Conservation (phyloP, 192 early-diverging fungal species). For the Linnemannia zychae region DNA sequence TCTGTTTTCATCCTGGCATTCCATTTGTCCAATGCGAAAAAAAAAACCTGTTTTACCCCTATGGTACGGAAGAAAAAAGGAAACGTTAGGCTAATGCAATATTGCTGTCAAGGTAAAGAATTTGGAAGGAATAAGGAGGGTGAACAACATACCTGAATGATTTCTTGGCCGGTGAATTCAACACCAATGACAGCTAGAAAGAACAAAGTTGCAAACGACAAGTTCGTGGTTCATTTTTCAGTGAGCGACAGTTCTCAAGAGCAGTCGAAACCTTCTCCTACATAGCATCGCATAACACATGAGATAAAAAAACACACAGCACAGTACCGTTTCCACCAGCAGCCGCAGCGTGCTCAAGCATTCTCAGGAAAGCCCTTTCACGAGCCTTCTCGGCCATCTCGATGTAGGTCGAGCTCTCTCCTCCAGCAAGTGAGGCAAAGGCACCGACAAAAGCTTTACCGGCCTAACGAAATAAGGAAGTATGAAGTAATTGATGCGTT, state of each 20-base stretch:
- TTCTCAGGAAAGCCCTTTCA: constrained; percentile 45
- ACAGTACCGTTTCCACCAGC: constrained; percentile 46
- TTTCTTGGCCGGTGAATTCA: constrained; percentile 50
- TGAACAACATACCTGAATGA: constrained; percentile 36
- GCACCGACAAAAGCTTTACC: constrained; percentile 37
- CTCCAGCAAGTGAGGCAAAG: constrained; percentile 43
- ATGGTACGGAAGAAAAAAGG: background rate
- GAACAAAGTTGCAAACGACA: background rate
- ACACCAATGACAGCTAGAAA: constrained; percentile 46
- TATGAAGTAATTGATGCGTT: background rate
- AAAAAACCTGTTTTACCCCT: constrained; percentile 29
- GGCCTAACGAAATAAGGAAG: constrained; percentile 9
- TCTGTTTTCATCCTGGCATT: background rate
- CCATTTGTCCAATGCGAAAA: background rate
- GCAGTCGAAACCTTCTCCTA: constrained; percentile 3
- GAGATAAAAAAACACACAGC: background rate
- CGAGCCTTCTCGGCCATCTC: constrained; percentile 56
- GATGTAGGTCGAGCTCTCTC: constrained; percentile 49
- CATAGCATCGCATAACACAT: background rate
- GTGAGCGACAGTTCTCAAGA: background rate
- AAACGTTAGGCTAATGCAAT: background rate
- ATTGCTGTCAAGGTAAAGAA: background rate
- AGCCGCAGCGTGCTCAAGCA: constrained; percentile 48
- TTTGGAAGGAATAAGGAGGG: background rate
- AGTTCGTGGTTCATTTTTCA: background rate